Conservation (phyloP, 2,329 filamentous ascomycete species). For the Fusarium devonianum region DNA sequence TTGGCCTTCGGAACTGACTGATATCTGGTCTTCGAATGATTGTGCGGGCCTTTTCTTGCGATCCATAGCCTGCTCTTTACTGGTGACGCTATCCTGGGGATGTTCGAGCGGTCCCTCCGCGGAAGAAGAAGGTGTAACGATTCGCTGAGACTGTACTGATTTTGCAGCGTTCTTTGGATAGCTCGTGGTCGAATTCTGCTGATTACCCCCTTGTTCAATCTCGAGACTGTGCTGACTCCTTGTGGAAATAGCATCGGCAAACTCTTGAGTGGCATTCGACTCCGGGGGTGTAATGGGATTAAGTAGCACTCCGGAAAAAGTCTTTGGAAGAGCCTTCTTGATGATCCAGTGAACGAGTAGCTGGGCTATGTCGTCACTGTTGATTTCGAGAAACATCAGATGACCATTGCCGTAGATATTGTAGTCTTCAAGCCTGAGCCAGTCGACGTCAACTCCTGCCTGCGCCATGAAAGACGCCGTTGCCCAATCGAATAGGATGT, state of each 20-base stretch:
- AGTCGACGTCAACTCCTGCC: conserved; percentile 55
- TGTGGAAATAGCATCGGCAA: neutral
- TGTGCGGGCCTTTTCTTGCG: conserved; percentile 7
- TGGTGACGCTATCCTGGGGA: neutral
- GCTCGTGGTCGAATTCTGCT: neutral
- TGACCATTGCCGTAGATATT: conserved; percentile 63
- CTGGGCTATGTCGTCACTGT: conserved; percentile 54
- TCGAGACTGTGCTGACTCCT: neutral
- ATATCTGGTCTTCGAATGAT: conserved; percentile 10
- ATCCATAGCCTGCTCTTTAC: neutral
- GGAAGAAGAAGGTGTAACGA: conserved; percentile 6
- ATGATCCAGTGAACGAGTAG: conserved; percentile 50
- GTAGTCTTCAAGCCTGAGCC: conserved; percentile 52
- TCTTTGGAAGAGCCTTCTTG: conserved; percentile 4
- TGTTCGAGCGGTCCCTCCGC: neutral
- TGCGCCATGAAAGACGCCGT: conserved; percentile 60
- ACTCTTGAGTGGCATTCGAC: neutral
- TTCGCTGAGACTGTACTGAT: neutral
- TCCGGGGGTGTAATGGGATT: conserved; percentile 4
- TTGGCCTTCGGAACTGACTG: neutral
- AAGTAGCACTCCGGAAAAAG: neutral
- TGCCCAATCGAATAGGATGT: conserved; percentile 62
- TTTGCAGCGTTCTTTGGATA: neutral
- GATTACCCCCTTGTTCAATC: neutral
- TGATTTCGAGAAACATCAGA: conserved; percentile 61